Evolutionary conservation across 495 filamentous ascomycete species (phyloP), one percentile per base, ranked within the genome.

Genomic region (Aspergillus incahuasiensis): DNA sequence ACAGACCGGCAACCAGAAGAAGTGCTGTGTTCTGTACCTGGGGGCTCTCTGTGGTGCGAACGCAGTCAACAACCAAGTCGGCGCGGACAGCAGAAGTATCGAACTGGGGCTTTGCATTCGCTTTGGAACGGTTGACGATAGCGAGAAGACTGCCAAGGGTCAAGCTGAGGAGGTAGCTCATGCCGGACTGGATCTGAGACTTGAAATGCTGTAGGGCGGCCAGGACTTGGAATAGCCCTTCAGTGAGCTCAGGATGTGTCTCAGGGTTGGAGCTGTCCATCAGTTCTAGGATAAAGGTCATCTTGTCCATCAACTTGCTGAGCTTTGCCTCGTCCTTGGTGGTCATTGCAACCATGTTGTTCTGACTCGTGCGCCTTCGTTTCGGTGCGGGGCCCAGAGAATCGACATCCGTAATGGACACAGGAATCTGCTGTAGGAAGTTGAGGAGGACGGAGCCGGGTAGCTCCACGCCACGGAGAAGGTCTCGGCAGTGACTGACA

Each of bases 21-120:
- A 99, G 78, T 11, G 92, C 92, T 7, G 85, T 80, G 60, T 96
- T 97, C 68, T 95, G 95, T 11, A 97, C 90, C 45, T 94, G 88
- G 0, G 91, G 90, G 68, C 85, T 95, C 5, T 87, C 78, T 0
- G 91, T 92, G 22, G 87, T 88, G 54, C 92, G 88, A 34, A 99
- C 86, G 65, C 91, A 96, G 65, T 91, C 88, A 22, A 97, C 87
- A 24, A 97, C 82, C 24, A 96, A 71, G 66, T 97, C 95, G 13
- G 87, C 88, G 25, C 92, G 82, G 7, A 96, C 86, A 47, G 81
- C 82, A 0, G 84, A 83, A 12, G 80, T 81, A 64, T 95, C 87
- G 53, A 94, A 82, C n/a, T 81, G 78, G 1, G 84, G 64, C 34
- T 78, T 79, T 39, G 75, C 67, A 59, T 80, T 67, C 70, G 66